phyloP scores from a whole-genome alignment of 371 early-diverging fungal species.

The Mycotypha africana region DNA sequence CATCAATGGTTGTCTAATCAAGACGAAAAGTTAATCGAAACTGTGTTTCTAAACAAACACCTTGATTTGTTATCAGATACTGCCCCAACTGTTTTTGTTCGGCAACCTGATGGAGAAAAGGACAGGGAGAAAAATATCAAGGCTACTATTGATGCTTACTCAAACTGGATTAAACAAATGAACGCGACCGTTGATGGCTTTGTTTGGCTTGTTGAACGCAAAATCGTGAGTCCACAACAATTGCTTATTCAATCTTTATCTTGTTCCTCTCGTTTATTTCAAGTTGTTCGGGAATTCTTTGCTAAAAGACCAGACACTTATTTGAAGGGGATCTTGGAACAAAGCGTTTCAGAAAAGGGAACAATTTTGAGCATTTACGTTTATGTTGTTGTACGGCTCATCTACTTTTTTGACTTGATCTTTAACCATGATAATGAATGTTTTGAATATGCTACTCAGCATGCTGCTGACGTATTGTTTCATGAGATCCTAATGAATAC shows the following conservation, averaged over 20 bases:
- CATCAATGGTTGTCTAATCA: constrained; percentile 21
- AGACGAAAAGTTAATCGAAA: constrained; percentile 13
- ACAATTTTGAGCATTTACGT: constrained; percentile 14
- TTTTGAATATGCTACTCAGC: neutral
- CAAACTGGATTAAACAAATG: constrained; percentile 25
- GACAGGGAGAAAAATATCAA: no score
- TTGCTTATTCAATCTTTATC: constrained; percentile 1
- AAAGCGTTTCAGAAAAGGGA: constrained; percentile 8
- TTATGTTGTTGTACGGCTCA: constrained; percentile 12
- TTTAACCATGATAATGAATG: neutral
- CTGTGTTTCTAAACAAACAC: constrained; percentile 1
- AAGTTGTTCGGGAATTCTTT: constrained; percentile 11
- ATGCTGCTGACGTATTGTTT: neutral
- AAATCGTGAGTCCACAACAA: constrained; percentile 7
- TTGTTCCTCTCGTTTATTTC: constrained; percentile 10
- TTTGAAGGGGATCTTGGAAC: neutral
- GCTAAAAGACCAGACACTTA: constrained; percentile 4
- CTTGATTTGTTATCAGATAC: no score
- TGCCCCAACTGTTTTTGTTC: neutral
- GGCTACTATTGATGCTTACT: neutral
- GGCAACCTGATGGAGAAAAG: neutral
- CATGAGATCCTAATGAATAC: constrained; percentile 4
- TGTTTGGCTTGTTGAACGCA: constrained; percentile 33
- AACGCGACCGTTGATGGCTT: constrained; percentile 30
- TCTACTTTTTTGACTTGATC: constrained; percentile 16